Conservation (phyloP, 2,329 filamentous ascomycete genomes). For the Helminthosporium solani region DNA sequence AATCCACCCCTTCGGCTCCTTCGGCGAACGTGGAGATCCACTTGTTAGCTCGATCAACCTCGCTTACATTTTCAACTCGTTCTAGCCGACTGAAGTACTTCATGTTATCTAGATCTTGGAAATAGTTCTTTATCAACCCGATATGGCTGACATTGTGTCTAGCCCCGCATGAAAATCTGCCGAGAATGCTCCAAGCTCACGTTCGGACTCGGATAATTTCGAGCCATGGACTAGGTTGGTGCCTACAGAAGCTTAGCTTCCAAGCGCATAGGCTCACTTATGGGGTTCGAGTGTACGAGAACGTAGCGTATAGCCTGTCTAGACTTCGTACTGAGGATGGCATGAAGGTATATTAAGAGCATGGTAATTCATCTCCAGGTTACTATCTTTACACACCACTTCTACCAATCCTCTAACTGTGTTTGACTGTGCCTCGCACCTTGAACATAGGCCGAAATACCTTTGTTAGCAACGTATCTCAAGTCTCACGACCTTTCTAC, state of each 20-base stretch:
- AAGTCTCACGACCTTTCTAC: too few relatives aligned
- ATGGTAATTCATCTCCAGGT: not conserved
- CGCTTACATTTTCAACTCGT: not conserved
- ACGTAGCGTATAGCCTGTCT: not conserved
- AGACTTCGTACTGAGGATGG: not conserved
- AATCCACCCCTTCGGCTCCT: not conserved
- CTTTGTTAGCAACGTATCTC: too few relatives aligned
- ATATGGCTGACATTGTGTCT: not conserved
- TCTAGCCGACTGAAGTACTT: not conserved
- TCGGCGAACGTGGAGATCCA: not conserved
- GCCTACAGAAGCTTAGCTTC: not conserved
- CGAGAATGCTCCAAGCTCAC: not conserved
- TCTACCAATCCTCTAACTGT: not conserved
- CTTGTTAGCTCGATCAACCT: not conserved
- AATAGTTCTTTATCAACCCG: not conserved
- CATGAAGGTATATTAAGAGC: not conserved
- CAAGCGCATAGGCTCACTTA: not conserved
- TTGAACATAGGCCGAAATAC: too few relatives aligned
- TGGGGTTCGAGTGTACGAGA: not conserved
- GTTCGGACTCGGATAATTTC: not conserved
- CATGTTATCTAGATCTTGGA: not conserved
- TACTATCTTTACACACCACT: not conserved
- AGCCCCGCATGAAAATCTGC: not conserved
- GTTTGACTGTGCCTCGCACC: too few relatives aligned
- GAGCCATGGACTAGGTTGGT: not conserved